Base-by-base conservation (phyloP, 2,329 filamentous ascomycete genomes). In the Ophiocordyceps camponoti-saundersi region DNA sequence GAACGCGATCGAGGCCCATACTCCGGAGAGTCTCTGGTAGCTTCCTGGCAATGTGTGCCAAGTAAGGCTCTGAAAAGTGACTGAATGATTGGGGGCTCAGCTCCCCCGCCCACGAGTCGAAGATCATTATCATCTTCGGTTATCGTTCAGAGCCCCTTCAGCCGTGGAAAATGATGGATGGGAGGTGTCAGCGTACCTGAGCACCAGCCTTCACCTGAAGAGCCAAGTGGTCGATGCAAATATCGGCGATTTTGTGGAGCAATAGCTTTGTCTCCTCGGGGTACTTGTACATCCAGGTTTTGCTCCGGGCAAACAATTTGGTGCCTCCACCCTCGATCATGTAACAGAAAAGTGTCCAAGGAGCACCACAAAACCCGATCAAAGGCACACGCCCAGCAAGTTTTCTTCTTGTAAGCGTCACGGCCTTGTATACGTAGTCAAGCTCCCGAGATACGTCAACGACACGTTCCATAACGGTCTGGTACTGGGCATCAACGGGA, bases 241-340 rank as follows among this genome's bases (percentile, higher is more conserved):
- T 75, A 59, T 94, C 86, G 16, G 92, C 77, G 58, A 98, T 94
- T 73, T 94, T 95, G 61, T 86, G 79, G 52, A 98, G 68, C 53
- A 98, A 66, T 50, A 73, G 78, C 69, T 92, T 88, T 50, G 82
- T 80, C 61, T 84, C 86, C 52, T 84, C 72, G 0, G 84, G 75
- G 58, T 95, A 87, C 64, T 79, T 87, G 72, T 90, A 98, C 50
- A 96, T 80, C 92, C 92, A 98, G 23, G 85, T 94, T 75, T 98
- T 98, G 58, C 79, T 83, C 66, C 95, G 82, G 50, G 85, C 80
- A 68, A 96, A 96, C 60, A 96, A 72, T 70, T 96, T 96, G 55
- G 84, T 93, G 42, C 92, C 92, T 44, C 92, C 92, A 16, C 92
- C 92, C 66, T 98, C 92, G 18, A 96, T 87, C 92, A 98, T 98